Percentiles rank a stretch among this genome's conserved stretches.
Conservation (phyloP, 169 alveolate genomes). For the Condylostoma magnum region DNA sequence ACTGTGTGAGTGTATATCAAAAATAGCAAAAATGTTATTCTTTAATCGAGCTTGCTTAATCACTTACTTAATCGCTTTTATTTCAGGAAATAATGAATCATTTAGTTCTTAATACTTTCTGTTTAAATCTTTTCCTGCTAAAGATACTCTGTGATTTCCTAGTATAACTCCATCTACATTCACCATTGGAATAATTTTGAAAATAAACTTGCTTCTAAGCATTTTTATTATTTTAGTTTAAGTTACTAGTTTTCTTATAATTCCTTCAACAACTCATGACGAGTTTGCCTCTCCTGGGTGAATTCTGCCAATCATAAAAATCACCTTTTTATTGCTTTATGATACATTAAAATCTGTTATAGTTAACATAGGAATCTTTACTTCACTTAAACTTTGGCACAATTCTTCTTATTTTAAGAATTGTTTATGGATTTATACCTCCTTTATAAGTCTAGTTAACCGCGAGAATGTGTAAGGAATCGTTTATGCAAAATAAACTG, state of each 20-base stretch:
- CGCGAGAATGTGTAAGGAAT: conserved; percentile 19
- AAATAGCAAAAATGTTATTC: conserved; percentile 19
- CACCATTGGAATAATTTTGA: conserved; percentile 83
- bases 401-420: conserved; percentile 23
- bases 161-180: conserved; percentile 86
- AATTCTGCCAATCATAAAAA: conserved; percentile 64
- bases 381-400: conserved; percentile 6
- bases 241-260: conserved; percentile 56
- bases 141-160: conserved; percentile 80
- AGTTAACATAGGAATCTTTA: neutral
- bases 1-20: conserved; percentile 63
- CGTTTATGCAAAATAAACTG: conserved; percentile 33
- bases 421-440: conserved; percentile 36
- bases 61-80: conserved; percentile 37
- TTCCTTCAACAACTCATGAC: conserved; percentile 72
- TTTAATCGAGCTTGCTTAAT: conserved; percentile 28
- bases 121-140: conserved; percentile 79
- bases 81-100: conserved; percentile 36
- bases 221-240: conserved; percentile 47
- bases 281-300: conserved; percentile 87
- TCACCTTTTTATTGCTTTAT: conserved; percentile 44
- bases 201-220: conserved; percentile 49
- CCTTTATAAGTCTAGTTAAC: conserved; percentile 16
- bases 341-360: conserved; percentile 39
- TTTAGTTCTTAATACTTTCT: conserved; percentile 67